phyloP scores from a whole-genome alignment of 2,329 filamentous ascomycete genomes.

The Aphanocladium album region DNA sequence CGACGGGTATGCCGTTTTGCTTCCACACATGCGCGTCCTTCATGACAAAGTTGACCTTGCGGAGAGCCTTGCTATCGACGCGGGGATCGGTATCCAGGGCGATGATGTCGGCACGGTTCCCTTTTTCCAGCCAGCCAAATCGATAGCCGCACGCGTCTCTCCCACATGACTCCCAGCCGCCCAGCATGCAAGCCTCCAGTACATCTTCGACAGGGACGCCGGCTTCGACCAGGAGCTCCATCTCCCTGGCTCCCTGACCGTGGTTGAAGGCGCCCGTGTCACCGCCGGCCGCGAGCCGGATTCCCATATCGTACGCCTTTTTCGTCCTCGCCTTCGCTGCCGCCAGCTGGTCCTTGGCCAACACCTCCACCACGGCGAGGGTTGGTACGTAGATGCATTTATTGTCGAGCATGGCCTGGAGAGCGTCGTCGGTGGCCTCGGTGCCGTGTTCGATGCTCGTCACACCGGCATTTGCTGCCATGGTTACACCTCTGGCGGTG shows the following conservation, averaged over 20 bases:
- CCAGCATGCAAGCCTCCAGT: slow-evolving; percentile 44
- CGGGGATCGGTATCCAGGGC: slow-evolving; percentile 41
- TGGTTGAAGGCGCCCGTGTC: slow-evolving; percentile 51
- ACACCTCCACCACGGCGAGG: slow-evolving; percentile 38
- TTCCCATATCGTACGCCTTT: slow-evolving; percentile 39
- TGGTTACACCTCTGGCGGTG: slow-evolving; percentile 36
- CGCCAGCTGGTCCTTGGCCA: slow-evolving; percentile 23
- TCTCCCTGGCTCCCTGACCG: slow-evolving; percentile 46
- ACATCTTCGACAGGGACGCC: slow-evolving; percentile 46
- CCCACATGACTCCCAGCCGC: slow-evolving; percentile 53
- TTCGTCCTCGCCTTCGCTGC: slow-evolving; percentile 35
- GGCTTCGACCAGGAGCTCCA: slow-evolving; percentile 49
- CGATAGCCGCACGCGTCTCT: slow-evolving; percentile 43
- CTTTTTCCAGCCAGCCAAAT: slow-evolving; percentile 48
- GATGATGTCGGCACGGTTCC: slow-evolving; percentile 46
- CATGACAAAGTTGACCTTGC: slow-evolving; percentile 51
- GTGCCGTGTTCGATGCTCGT: slow-evolving; percentile 43
- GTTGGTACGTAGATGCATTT: slow-evolving; percentile 49
- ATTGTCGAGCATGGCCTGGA: slow-evolving; percentile 40
- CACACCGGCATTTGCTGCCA: slow-evolving; percentile 43
- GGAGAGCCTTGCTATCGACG: slow-evolving; percentile 35
- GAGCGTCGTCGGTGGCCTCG: slow-evolving; percentile 32
- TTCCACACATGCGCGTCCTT: slow-evolving; percentile 52
- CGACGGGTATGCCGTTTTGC: slow-evolving; percentile 21
- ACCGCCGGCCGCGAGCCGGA: slow-evolving; percentile 47